A percentile compares a stretch with the other conserved stretches of the same genome.
phyloP scores from a whole-genome alignment of 2,329 filamentous ascomycete genomes.

The Neonectria ditissima region DNA sequence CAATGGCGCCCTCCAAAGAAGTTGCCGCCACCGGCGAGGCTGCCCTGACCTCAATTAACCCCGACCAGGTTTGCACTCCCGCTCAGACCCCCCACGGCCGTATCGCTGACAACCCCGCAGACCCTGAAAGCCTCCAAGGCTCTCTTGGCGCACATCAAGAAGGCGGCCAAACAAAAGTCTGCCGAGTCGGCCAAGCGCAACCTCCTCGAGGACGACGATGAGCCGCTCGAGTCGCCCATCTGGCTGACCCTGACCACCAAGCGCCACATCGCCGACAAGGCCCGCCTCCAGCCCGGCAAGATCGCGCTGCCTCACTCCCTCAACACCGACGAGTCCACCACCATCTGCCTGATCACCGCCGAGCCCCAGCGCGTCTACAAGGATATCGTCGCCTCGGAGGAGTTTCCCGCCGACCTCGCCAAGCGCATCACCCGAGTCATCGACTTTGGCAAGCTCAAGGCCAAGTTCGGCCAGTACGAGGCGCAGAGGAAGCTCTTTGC shows the following conservation, averaged over 20 bases:
- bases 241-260: constrained; percentile 75
- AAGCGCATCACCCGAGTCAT: constrained; percentile 81
- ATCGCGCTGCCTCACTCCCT: constrained; percentile 83
- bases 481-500: constrained; percentile 82
- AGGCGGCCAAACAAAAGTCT: constrained; percentile 61
- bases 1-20: constrained; percentile 58
- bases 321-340: constrained; percentile 71
- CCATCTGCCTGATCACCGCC: constrained; percentile 88
- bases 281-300: constrained; percentile 84
- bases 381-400: constrained; percentile 80
- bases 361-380: constrained; percentile 88
- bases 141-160: constrained; percentile 71
- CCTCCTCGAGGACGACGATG: constrained; percentile 62
- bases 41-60: constrained; percentile 52
- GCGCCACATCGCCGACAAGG: constrained; percentile 76
- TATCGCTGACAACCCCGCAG: constrained; percentile 49
- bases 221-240: constrained; percentile 63
- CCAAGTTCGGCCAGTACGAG: constrained; percentile 92
- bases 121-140: constrained; percentile 73
- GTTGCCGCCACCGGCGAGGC: constrained; percentile 49
- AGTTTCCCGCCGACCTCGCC: constrained; percentile 75
- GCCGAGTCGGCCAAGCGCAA: constrained; percentile 65
- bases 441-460: constrained; percentile 81
- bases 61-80: constrained; percentile 53
- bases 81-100: neutral